Evolutionary conservation across 2,329 filamentous ascomycete species (phyloP), one percentile per base, ranked within the genome.

Genomic region (Penicillium sp.): DNA sequence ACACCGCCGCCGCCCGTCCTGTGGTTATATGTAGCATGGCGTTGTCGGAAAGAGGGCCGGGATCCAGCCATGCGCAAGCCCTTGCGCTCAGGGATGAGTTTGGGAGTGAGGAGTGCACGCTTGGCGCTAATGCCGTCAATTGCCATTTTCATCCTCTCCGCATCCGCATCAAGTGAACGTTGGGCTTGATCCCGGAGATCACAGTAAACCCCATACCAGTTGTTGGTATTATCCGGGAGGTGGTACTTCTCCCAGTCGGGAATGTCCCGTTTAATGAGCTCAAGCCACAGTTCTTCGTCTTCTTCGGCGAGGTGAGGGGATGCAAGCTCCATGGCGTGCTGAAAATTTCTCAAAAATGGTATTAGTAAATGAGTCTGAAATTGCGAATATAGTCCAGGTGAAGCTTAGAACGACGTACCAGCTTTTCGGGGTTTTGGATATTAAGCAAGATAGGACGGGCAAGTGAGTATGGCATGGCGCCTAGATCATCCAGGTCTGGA

Each of bases 141-240:
- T 40, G 82, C 80, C 45, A 77, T 78, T 63, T 78, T 82, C 53
- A 91, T 76, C 50, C 77, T 78, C 56, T 79, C 80, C 55, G 84
- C 80, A 60, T 87, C 86, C 23, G 78, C 77, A 5, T 79, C 77
- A 8, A 87, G 79, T 50, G 83, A 79, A 49, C 79, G 75, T 34
- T 83, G 77, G 37, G 85, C 81, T 58, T 86, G 78, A 40, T 77
- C 78, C 60, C 83, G 80, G 67, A 92, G 86, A 59, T 85, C 84
- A 60, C 81, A 77, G 75, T 95, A 97, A 15, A 95, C 80, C 52
- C 87, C 85, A 68, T 87, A 85, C 91, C 91, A 97, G 56, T 85
- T 85, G 35, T 78, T 78, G 0, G 87, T 84, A 59, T 90, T 81
- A 52, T 80, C 80, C 0, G 89, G 89, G 25, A 84, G 77, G 62